A percentile compares a stretch with the other conserved stretches of the same genome.
Conservation (phyloP, 164 flowering plant genomes). For the Kingdonia uniflora region DNA sequence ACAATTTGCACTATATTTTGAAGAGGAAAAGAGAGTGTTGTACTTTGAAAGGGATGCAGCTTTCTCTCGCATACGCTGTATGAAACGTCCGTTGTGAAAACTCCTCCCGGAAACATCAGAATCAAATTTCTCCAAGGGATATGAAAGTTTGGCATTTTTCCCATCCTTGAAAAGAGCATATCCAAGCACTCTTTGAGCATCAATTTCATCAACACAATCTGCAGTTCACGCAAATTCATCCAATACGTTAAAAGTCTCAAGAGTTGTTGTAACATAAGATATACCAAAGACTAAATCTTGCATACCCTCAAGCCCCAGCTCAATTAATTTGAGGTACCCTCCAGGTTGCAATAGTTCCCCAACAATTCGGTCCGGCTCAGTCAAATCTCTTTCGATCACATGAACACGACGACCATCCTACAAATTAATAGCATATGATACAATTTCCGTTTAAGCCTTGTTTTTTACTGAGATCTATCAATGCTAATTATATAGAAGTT, state of each 20-base stretch:
- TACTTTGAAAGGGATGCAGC: conserved; percentile 85
- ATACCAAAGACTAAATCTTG: not conserved
- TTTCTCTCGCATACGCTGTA: conserved; percentile 79
- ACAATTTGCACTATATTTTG: too few relatives aligned
- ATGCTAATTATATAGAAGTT: not conserved
- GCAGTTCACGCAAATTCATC: conserved; percentile 12
- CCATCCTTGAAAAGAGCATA: conserved; percentile 96
- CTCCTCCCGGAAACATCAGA: conserved; percentile 91
- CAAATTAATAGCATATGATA: conserved; percentile 6
- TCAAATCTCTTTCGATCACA: conserved; percentile 84
- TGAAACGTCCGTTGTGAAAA: conserved; percentile 93
- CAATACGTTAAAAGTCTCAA: not conserved
- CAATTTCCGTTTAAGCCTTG: conserved; percentile 1
- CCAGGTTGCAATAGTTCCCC: conserved; percentile 96
- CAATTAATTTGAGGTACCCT: conserved; percentile 83
- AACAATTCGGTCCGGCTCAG: conserved; percentile 90
- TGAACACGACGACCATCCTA: conserved; percentile 84
- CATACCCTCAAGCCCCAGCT: conserved; percentile 79
- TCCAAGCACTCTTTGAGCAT: conserved; percentile 83
- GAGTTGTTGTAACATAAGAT: not conserved
- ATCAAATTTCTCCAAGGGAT: conserved; percentile 81
- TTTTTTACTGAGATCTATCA: too few relatives aligned
- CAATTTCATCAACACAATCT: conserved; percentile 89
- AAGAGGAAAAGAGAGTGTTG: not conserved
- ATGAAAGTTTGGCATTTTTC: conserved; percentile 50